Percentiles rank a stretch among this genome's conserved stretches.
These are phyloP conservation scores for Protea cynaroides DNA, from an alignment of 164 flowering plant genomes.

Conservation along the genomic window DNA sequence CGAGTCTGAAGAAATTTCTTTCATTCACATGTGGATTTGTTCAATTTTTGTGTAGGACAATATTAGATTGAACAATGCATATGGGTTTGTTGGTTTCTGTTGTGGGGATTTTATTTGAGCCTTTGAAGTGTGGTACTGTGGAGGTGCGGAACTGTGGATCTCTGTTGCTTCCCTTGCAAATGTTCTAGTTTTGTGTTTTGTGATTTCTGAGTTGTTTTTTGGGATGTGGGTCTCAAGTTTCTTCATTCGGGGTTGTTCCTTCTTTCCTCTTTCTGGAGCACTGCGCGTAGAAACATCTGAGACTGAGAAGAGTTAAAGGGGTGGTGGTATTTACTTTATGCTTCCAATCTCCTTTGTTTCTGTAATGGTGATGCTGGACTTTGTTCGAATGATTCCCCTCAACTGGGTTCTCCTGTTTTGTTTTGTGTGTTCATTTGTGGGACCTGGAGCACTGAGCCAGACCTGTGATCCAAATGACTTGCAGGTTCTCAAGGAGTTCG, in stretches of 20 bases:
- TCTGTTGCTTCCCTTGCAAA: no score
- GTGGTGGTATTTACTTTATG: slow-evolving; percentile 20
- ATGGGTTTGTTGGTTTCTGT: slow-evolving; percentile 6
- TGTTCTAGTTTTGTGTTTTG: no score
- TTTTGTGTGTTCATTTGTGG: slow-evolving; percentile 31
- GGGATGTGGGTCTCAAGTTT: no score
- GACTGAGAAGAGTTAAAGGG: not conserved
- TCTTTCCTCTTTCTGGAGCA: no score
- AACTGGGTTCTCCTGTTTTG: slow-evolving; percentile 38
- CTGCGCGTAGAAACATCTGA: no score
- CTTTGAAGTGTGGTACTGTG: not conserved
- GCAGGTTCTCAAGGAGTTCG: slow-evolving; percentile 54
- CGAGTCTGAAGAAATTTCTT: slow-evolving; percentile 9
- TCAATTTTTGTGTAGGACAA: not conserved
- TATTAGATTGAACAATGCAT: not conserved
- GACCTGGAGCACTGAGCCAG: slow-evolving; percentile 19
- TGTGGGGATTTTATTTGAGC: slow-evolving; percentile 23
- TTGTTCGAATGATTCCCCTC: slow-evolving; percentile 27
- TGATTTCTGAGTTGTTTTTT: no score
- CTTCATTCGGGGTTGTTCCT: no score
- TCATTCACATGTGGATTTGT: slow-evolving; percentile 1
- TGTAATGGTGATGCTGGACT: slow-evolving; percentile 23
- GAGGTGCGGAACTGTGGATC: no score
- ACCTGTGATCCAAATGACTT: slow-evolving; percentile 50
- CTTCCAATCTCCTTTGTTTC: slow-evolving; percentile 24